Conservation (phyloP, 768 basidiomycete genomes). For the Pleurotus tuoliensis region DNA sequence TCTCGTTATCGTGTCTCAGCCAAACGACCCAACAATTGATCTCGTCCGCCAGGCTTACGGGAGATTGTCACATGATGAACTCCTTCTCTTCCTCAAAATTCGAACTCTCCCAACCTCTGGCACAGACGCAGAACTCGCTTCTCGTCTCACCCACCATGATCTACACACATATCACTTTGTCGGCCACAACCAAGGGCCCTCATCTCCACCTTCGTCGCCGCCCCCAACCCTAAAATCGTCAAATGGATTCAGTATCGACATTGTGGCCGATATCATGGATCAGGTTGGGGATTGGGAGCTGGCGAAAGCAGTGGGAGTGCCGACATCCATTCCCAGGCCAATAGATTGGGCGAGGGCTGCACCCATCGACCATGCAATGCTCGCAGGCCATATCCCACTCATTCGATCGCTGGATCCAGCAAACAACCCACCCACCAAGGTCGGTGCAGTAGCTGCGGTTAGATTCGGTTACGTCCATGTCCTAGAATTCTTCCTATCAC, state of each 20-base stretch:
- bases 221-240: conserved; percentile 25
- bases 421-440: conserved; percentile 57
- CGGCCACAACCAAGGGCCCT: conserved; percentile 22
- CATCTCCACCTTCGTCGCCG: conserved; percentile 26
- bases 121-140: conserved; percentile 59
- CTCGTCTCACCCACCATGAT: conserved; percentile 72
- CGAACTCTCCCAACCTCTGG: conserved; percentile 68
- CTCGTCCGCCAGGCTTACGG: conserved; percentile 68
- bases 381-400: conserved; percentile 55
- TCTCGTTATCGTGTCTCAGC: conserved; percentile 15
- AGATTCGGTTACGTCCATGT: conserved; percentile 75
- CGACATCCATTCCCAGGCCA: conserved; percentile 63
- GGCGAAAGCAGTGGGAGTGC: conserved; percentile 69
- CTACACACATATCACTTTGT: conserved; percentile 68
- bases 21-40: conserved; percentile 32
- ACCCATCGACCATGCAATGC: conserved; percentile 65
- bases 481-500: conserved; percentile 68
- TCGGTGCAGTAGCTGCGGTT: conserved; percentile 63
- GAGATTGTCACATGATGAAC: conserved; percentile 61
- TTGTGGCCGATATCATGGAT: conserved; percentile 74
- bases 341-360: conserved; percentile 71
- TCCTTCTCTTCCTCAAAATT: conserved; percentile 71
- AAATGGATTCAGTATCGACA: conserved; percentile 71
- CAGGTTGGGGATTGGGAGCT: conserved; percentile 85
- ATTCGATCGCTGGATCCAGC: conserved; percentile 59